These are phyloP conservation scores for Skeletonema tropicum DNA, from an alignment of 108 stramenopile species.

Conservation along the genomic window DNA sequence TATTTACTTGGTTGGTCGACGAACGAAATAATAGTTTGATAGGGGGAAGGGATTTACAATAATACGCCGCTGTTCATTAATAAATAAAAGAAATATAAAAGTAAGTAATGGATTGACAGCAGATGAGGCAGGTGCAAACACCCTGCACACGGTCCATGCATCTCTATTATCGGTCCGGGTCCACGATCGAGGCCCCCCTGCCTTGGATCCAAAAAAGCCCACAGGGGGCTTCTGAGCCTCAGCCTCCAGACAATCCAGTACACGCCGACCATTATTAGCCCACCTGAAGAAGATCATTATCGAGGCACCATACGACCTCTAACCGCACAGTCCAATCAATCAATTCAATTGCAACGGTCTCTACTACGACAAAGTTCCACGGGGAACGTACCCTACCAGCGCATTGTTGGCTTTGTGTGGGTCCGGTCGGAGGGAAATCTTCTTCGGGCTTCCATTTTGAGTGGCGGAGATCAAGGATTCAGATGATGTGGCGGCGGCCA, in stretches of 20 bases:
- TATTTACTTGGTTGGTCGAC: neutral
- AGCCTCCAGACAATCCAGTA: neutral
- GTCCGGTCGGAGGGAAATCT: neutral
- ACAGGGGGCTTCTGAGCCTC: neutral
- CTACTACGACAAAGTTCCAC: neutral
- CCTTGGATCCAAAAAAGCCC: neutral
- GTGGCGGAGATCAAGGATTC: neutral
- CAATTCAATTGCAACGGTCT: neutral
- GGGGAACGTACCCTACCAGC: constrained; percentile 4
- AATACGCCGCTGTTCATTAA: neutral
- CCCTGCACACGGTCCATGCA: neutral
- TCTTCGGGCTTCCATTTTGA: neutral
- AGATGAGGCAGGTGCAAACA: neutral
- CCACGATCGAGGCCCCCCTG: neutral
- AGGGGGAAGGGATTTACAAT: neutral
- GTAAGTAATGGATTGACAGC: neutral
- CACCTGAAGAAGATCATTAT: neutral
- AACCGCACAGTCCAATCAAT: neutral
- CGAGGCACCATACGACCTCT: neutral
- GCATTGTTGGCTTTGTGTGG: neutral
- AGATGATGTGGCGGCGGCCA: neutral
- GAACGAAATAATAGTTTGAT: neutral
- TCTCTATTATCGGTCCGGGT: neutral
- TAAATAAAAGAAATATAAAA: neutral
- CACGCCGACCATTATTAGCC: neutral